phyloP scores from a whole-genome alignment of 2,329 filamentous ascomycete species.

The Diaporthe citrichinensis region DNA sequence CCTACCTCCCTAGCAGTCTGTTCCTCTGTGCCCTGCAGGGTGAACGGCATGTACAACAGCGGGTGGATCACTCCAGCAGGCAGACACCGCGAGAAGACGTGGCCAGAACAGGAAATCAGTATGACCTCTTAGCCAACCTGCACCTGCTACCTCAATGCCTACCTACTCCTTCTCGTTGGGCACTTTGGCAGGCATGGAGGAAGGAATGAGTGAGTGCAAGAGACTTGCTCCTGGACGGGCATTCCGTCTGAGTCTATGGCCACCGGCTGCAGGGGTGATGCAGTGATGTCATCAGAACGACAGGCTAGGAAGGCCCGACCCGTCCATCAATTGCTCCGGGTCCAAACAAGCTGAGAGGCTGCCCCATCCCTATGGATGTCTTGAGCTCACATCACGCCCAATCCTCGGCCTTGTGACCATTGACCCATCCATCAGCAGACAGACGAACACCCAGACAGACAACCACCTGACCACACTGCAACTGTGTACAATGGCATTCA shows the following conservation, averaged over 20 bases:
- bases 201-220: background rate
- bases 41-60: no score
- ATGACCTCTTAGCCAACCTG: background rate
- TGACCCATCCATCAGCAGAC: background rate
- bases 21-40: background rate
- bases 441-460: background rate
- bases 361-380: background rate
- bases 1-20: background rate
- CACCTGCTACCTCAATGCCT: background rate
- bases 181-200: background rate
- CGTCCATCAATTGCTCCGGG: background rate
- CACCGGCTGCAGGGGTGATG: slow-evolving; percentile 14
- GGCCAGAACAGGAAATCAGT: background rate
- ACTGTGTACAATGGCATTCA: slow-evolving; percentile 38
- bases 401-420: background rate
- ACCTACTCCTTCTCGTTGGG: background rate
- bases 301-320: slow-evolving; percentile 32
- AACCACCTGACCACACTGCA: slow-evolving; percentile 1
- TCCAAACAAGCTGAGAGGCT: background rate
- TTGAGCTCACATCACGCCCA: slow-evolving; percentile 6
- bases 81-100: background rate
- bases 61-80: background rate
- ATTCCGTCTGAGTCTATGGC: no score
- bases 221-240: no score
- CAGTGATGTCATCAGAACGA: slow-evolving; percentile 34